Percentiles rank a stretch among this genome's conserved stretches.
Conservation (phyloP, 768 basidiomycete species). For the Amanita polypyramis region DNA sequence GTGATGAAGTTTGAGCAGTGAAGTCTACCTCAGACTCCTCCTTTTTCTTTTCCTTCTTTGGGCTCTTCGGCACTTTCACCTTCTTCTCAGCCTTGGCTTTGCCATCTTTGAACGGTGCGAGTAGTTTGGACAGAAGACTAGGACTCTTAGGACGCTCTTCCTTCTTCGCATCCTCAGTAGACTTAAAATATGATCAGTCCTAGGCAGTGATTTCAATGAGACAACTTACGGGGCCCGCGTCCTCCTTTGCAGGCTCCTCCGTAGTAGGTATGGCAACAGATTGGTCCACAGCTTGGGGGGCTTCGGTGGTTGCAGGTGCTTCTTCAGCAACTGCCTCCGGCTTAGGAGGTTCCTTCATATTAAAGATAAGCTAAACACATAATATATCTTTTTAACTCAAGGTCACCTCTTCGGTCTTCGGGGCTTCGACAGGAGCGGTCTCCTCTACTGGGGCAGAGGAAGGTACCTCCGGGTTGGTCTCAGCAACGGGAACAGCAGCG, state of each 20-base stretch:
- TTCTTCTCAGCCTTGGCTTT: conserved; percentile 54
- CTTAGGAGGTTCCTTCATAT: conserved; percentile 7
- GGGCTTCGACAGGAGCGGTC: conserved; percentile 46
- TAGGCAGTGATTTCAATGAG: conserved; percentile 4
- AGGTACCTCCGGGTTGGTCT: conserved; percentile 22
- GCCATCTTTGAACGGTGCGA: conserved; percentile 69
- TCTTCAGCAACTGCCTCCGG: conserved; percentile 15
- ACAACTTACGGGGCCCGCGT: conserved; percentile 29
- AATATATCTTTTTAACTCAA: conserved; percentile 10
- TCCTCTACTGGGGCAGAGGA: conserved; percentile 30
- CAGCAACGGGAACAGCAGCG: conserved; percentile 30
- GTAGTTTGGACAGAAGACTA: conserved; percentile 62
- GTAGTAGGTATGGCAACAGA: conserved; percentile 11
- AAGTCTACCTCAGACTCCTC: conserved; percentile 49
- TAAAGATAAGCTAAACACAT: neutral
- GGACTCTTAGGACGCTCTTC: conserved; percentile 79
- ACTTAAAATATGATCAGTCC: conserved; percentile 19
- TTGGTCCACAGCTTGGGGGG: conserved; percentile 16
- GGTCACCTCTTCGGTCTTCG: conserved; percentile 24
- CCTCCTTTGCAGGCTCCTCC: conserved; percentile 27
- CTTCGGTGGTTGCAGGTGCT: conserved; percentile 14
- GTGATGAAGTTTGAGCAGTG: conserved; percentile 3
- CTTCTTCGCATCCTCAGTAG: conserved; percentile 53
- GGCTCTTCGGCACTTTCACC: conserved; percentile 58
- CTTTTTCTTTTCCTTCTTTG: conserved; percentile 79